A percentile compares a stretch with the other conserved stretches of the same genome.
Evolutionary conservation across 2,329 filamentous ascomycete genomes (phyloP).

Genomic region (Tolypocladium capitatum): DNA sequence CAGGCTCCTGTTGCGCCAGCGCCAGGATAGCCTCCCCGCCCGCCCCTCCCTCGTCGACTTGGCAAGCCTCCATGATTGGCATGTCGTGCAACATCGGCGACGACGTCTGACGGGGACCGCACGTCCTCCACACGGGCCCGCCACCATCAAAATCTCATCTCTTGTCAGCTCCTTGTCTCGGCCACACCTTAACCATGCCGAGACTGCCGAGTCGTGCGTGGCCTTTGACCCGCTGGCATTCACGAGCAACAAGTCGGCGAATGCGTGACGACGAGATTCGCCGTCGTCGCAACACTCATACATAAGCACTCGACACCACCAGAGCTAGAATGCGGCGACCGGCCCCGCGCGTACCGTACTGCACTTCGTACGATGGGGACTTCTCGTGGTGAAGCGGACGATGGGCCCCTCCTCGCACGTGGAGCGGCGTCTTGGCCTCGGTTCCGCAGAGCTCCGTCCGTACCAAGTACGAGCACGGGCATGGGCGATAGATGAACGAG

Average conservation of each 20-base stretch:
- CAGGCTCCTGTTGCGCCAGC: neutral
- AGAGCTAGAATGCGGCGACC: neutral
- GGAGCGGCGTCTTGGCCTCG: conserved; percentile 6
- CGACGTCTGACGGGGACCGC: neutral
- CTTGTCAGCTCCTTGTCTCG: conserved; percentile 5
- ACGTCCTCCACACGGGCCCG: conserved; percentile 4
- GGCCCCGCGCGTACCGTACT: neutral
- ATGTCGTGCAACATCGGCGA: conserved; percentile 7
- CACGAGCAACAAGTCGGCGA: neutral
- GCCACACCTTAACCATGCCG: neutral
- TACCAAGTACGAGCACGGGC: too few relatives aligned
- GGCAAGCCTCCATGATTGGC: neutral
- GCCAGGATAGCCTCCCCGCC: neutral
- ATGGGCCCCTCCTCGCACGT: neutral
- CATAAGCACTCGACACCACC: neutral
- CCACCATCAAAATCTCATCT: conserved; percentile 4
- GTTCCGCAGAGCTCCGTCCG: neutral
- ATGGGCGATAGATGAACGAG: neutral
- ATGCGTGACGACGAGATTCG: neutral
- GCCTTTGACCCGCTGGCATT: neutral
- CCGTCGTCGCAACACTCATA: neutral
- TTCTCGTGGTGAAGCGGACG: neutral
- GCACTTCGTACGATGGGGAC: neutral
- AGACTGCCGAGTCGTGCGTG: neutral
- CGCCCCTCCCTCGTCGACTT: neutral